Evolutionary conservation across 768 basidiomycete species (phyloP), one percentile per base, ranked within the genome.

Genomic region (Lyophyllum decastes): DNA sequence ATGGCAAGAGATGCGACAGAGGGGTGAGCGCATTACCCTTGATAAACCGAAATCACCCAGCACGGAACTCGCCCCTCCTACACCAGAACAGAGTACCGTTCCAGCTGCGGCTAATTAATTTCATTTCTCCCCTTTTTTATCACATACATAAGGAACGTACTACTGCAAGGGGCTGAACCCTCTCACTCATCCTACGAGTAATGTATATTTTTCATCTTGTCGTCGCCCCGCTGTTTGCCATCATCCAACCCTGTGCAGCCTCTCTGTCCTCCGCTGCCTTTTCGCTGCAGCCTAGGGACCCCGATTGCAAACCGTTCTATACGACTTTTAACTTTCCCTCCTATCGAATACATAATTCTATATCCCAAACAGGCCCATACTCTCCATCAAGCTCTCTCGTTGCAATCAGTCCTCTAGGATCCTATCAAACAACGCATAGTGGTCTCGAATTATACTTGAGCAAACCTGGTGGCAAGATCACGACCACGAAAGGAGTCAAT

Each of bases 1-100:
- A 30, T 77, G 77, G 65, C 66, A 68, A 63, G 64, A 71, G 51
- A 67, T 75, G 68, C 69, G 78, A 47, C 60, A 65, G 54, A 66
- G 65, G 40, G 73, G 71, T 35, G 69, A 73, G 56, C 49, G 25
- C 16, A 69, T 72, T 27, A 61, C 57, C 17, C 54, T 70, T 14
- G 53, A 55, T 24, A 58, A 54, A 58, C 51, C 49, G 17, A 55
- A 51, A 21, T 16, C 40, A 17, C n/a, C 46, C 33, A 51, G 24
- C 41, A 41, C 54, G 41, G 25, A 40, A 9, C 44, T 43, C 24
- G 8, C 27, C 11, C 49, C 53, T 47, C 54, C 49, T 26, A 22
- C 52, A 38, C 9, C 55, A 24, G 33, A 55, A 30, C 48, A 55
- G 16, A 57, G 38, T 53, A 55, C 7, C 49, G 34, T 49, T 33